Percentiles rank a stretch among this genome's conserved stretches.
These are phyloP conservation scores for Alternaria postmessia DNA, from an alignment of 2,329 filamentous ascomycete species.

Conservation along the genomic window DNA sequence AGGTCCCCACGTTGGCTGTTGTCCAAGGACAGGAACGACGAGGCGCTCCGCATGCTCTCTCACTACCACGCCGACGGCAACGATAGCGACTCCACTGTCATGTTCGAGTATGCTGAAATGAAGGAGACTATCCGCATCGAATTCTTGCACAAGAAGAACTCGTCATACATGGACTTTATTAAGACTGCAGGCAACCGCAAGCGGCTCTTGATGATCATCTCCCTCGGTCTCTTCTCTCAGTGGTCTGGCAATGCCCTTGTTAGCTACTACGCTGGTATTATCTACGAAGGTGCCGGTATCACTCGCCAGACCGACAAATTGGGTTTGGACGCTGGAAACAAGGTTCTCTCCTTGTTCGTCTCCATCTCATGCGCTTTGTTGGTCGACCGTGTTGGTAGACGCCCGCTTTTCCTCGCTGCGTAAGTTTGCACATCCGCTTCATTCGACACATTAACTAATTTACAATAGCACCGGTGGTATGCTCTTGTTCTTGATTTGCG, in stretches of 20 bases:
- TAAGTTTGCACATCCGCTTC: not conserved
- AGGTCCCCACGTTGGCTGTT: slow-evolving; percentile 64
- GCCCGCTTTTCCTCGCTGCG: slow-evolving; percentile 38
- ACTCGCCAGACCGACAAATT: slow-evolving; percentile 50
- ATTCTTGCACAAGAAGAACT: slow-evolving; percentile 57
- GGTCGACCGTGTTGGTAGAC: slow-evolving; percentile 62
- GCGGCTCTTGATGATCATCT: slow-evolving; percentile 68
- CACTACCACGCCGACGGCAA: slow-evolving; percentile 71
- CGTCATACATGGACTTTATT: slow-evolving; percentile 68
- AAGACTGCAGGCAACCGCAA: slow-evolving; percentile 70
- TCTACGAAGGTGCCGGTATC: slow-evolving; percentile 70
- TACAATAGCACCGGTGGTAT: not conserved
- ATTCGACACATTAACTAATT: not conserved
- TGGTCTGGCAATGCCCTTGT: slow-evolving; percentile 74
- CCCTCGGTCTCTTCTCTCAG: slow-evolving; percentile 71
- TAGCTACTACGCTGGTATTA: slow-evolving; percentile 70
- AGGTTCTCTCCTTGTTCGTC: slow-evolving; percentile 66
- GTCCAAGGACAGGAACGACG: slow-evolving; percentile 67
- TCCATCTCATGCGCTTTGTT: slow-evolving; percentile 65
- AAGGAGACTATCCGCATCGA: slow-evolving; percentile 69
- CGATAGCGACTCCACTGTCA: slow-evolving; percentile 65
- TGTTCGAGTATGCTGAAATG: slow-evolving; percentile 73
- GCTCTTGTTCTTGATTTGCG: not conserved
- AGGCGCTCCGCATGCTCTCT: slow-evolving; percentile 67
- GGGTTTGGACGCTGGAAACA: slow-evolving; percentile 64